These are phyloP conservation scores for Cyberlindnera americana DNA, from an alignment of 805 yeast species.

Conservation along the genomic window DNA sequence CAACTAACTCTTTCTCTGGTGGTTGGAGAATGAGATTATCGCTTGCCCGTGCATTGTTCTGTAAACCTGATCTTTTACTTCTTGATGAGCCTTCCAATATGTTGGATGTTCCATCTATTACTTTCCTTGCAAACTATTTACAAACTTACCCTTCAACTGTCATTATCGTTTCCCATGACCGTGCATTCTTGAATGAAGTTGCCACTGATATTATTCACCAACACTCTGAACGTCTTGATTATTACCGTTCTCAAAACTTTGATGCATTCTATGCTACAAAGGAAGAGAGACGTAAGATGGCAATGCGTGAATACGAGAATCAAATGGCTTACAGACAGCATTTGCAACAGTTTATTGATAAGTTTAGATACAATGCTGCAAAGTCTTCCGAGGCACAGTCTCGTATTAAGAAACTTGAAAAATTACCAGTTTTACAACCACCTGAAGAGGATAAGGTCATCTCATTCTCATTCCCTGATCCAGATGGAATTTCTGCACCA, in stretches of 20 bases:
- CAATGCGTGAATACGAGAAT: constrained; percentile 91
- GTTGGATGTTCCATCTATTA: constrained; percentile 99
- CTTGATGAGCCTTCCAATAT: constrained; percentile 99
- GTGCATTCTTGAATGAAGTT: constrained; percentile 94
- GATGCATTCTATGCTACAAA: constrained; percentile 90
- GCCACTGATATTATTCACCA: constrained; percentile 98
- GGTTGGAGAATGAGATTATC: constrained; percentile 99
- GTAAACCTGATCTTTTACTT: constrained; percentile 89
- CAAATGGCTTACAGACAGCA: constrained; percentile 96
- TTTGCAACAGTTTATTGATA: constrained; percentile 91
- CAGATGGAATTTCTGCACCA: constrained; percentile 90
- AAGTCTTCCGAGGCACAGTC: constrained; percentile 97
- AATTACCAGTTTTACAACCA: constrained; percentile 85
- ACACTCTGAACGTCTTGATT: constrained; percentile 95
- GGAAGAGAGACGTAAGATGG: constrained; percentile 93
- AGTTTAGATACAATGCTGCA: constrained; percentile 96
- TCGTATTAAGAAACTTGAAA: constrained; percentile 93
- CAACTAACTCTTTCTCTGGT: constrained; percentile 94
- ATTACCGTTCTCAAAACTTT: constrained; percentile 90
- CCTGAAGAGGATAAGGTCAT: constrained; percentile 89
- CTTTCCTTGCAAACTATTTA: constrained; percentile 84
- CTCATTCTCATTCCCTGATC: constrained; percentile 91
- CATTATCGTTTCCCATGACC: constrained; percentile 94
- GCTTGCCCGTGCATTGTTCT: constrained; percentile 95
- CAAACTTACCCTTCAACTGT: constrained; percentile 91